These are phyloP conservation scores for Salvia hispanica DNA, from an alignment of 257 asterid species.

Conservation along the genomic window DNA sequence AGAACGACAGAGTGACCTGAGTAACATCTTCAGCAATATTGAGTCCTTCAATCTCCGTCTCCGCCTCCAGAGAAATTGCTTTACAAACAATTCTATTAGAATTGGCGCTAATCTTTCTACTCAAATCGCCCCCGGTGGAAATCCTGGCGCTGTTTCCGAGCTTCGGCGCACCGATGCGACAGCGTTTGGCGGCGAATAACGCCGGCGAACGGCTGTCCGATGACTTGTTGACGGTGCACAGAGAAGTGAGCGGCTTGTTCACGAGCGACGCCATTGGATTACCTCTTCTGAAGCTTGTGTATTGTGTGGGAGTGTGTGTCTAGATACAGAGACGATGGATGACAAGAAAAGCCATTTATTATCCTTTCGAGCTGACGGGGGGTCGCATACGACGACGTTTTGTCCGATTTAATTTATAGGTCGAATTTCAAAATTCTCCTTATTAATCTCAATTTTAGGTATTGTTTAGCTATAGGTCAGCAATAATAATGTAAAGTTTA, in stretches of 20 bases:
- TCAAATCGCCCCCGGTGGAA: conserved; percentile 25
- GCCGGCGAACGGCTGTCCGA: conserved; percentile 45
- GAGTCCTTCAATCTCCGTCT: conserved; percentile 77
- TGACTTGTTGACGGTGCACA: conserved; percentile 38
- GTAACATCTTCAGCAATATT: conserved; percentile 96
- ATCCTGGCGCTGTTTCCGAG: conserved; percentile 27
- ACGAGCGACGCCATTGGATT: conserved; percentile 56
- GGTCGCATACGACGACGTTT: conserved; percentile 6
- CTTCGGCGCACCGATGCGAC: conserved; percentile 36
- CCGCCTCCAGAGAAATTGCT: conserved; percentile 64
- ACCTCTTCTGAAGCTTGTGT: conserved; percentile 20
- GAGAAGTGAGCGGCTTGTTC: conserved; percentile 57
- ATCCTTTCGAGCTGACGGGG: not conserved
- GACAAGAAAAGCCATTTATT: not conserved
- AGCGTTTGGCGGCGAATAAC: conserved; percentile 27
- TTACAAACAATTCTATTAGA: conserved; percentile 46
- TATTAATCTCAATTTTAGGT: too few species aligned
- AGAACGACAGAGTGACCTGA: conserved; percentile 54
- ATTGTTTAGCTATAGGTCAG: too few species aligned
- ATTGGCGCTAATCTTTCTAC: not conserved
- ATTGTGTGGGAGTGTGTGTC: conserved; percentile 19
- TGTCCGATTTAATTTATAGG: too few species aligned
- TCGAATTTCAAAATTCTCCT: too few species aligned
- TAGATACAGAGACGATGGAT: conserved; percentile 2
- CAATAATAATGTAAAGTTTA: too few species aligned